phyloP scores from a whole-genome alignment of 352 stramenopile genomes.

The Sclerospora graminicola region DNA sequence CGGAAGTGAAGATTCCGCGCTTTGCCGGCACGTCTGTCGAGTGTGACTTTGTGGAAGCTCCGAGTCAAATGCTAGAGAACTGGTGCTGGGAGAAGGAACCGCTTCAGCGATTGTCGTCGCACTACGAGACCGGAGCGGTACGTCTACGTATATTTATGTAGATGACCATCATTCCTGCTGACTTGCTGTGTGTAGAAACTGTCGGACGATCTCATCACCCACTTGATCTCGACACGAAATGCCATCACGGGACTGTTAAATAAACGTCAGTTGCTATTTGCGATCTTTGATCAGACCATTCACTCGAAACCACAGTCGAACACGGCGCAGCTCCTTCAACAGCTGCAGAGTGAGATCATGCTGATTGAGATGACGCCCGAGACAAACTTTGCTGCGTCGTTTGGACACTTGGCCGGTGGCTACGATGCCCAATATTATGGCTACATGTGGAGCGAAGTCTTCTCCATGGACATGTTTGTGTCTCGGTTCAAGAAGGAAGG shows the following conservation, averaged over 20 bases:
- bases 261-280: slow-evolving; percentile 76
- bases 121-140: slow-evolving; percentile 67
- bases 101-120: slow-evolving; percentile 75
- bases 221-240: slow-evolving; percentile 83
- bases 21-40: slow-evolving; percentile 73
- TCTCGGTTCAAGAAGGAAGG: slow-evolving; percentile 81
- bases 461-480: slow-evolving; percentile 87
- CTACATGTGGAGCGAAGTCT: slow-evolving; percentile 88
- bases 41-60: slow-evolving; percentile 87
- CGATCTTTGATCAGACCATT: slow-evolving; percentile 80
- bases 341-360: slow-evolving; percentile 80
- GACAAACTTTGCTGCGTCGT: slow-evolving; percentile 79
- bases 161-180: slow-evolving; percentile 1
- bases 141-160: neutral
- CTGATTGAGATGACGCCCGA: slow-evolving; percentile 80
- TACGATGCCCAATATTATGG: slow-evolving; percentile 81
- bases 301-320: slow-evolving; percentile 78
- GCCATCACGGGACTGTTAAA: slow-evolving; percentile 71
- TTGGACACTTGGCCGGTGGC: slow-evolving; percentile 70
- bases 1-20: slow-evolving; percentile 62
- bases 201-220: slow-evolving; percentile 67
- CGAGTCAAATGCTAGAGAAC: slow-evolving; percentile 88
- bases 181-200: slow-evolving; percentile 39
- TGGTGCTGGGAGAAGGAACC: slow-evolving; percentile 86
- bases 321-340: slow-evolving; percentile 64